Base-by-base conservation (phyloP, 2,329 filamentous ascomycete genomes). In the Neopestalotiopsis sp. region DNA sequence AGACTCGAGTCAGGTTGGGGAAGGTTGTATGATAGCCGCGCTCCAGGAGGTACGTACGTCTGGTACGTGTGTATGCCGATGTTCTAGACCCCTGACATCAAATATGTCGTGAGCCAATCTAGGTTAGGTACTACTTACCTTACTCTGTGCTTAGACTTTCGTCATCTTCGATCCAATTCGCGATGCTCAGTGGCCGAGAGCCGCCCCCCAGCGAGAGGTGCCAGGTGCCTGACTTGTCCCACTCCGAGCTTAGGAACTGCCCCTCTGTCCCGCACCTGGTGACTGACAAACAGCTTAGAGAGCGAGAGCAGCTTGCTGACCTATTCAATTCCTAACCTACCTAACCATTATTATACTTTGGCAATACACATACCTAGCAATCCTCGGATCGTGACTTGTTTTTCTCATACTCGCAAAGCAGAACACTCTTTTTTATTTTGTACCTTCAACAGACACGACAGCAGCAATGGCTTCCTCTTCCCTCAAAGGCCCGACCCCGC, bases 401-500 rank as follows among this genome's bases (percentile, higher is more conserved):
- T 28, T 28, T 28, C 24, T 28, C 24, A 28, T 28, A 28, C 24
- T 28, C 24, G 24, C 24, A 28, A 28, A 28, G 24, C 24, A 28
- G 24, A 28, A 58, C 56, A 13, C 56, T 58, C 56, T 24, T 58
- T 12, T 58, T 58, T 58, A 12, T 5, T 45, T 17, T 45, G 13
- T 45, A 13, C 12, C 42, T 9, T 14, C 14, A n/a, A 49, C 14
- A 49, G 20, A 58, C 7, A 30, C 56, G 28, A 58, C 56, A 58
- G 24, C 24, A 28, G 24, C 58, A 34, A 77, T 75, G 70, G 84
- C 85, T 80, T 84, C 84, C 69, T 75, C 77, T 28, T 28, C 24
- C 32, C 80, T 86, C 80, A 90, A 89, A 76, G 87, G 86, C 69
- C 87, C 87, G n/a, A 82, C 83, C 72, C 82, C 84, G 67, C 83